A percentile compares a stretch with the other conserved stretches of the same genome.
Conservation (phyloP, 768 basidiomycete genomes). For the Mycena galopus region DNA sequence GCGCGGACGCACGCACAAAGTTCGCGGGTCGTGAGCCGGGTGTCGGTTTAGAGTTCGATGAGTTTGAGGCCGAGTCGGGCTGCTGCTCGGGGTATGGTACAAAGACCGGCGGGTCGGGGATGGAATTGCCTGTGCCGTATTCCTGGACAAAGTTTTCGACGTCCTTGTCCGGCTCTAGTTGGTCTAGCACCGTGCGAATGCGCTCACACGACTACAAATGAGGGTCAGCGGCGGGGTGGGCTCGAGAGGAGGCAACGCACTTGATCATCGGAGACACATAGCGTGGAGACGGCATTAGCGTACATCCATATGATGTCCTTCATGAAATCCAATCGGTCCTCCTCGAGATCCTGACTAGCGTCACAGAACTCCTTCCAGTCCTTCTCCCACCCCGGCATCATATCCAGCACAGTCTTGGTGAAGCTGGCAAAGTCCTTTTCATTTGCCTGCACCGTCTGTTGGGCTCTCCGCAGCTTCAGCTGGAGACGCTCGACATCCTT, state of each 20-base stretch:
- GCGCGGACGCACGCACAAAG: constrained; percentile 51
- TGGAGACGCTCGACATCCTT: constrained; percentile 93
- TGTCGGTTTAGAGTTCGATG: constrained; percentile 21
- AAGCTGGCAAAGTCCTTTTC: constrained; percentile 95
- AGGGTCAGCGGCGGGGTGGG: constrained; percentile 5
- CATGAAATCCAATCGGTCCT: constrained; percentile 93
- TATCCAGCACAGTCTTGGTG: constrained; percentile 82
- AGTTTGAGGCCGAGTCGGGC: constrained; percentile 27
- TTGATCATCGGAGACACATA: constrained; percentile 96
- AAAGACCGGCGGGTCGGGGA: constrained; percentile 90
- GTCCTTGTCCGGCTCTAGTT: constrained; percentile 89
- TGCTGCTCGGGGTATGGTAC: constrained; percentile 51
- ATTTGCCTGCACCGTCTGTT: constrained; percentile 89
- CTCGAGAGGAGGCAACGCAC: constrained; percentile 56
- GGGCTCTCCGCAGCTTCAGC: constrained; percentile 89
- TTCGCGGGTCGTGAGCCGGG: constrained; percentile 63
- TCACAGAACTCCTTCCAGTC: constrained; percentile 98
- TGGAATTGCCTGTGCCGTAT: constrained; percentile 89
- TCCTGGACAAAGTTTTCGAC: constrained; percentile 90
- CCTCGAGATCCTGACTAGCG: constrained; percentile 94
- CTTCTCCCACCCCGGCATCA: constrained; percentile 87
- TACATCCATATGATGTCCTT: constrained; percentile 97
- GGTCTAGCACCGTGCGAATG: constrained; percentile 87
- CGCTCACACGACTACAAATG: constrained; percentile 90
- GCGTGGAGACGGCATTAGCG: constrained; percentile 95